Conservation (phyloP, 257 asterid genomes). For the Mitragyna speciosa region DNA sequence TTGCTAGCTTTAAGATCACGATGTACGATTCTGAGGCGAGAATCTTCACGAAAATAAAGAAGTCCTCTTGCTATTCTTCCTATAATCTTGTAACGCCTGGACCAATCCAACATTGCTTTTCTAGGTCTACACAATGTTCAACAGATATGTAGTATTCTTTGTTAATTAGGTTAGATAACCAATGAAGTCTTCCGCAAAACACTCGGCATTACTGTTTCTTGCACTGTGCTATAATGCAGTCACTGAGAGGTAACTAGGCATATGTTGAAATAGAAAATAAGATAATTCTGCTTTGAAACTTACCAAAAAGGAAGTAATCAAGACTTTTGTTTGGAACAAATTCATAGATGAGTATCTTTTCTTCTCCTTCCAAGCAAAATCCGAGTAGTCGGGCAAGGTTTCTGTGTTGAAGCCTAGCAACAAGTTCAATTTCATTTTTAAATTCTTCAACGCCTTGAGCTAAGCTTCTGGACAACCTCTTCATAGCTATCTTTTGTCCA, state of each 20-base stretch:
- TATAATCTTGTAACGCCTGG: constrained; percentile 21
- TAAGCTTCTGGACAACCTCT: constrained; percentile 28
- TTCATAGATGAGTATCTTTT: constrained; percentile 34
- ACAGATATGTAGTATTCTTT: background rate
- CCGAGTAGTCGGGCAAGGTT: constrained; percentile 31
- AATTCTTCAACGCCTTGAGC: constrained; percentile 30
- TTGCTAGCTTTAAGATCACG: constrained; percentile 34
- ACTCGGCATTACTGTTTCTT: background rate
- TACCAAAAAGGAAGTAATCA: constrained; percentile 32
- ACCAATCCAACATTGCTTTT: constrained; percentile 20
- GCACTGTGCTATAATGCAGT: background rate
- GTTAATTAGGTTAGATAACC: background rate
- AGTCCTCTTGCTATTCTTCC: constrained; percentile 25
- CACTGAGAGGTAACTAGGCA: background rate
- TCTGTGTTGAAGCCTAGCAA: constrained; percentile 34
- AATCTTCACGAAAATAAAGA: constrained; percentile 32
- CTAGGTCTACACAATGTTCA: background rate
- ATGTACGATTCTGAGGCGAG: constrained; percentile 20
- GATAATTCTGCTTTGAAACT: background rate
- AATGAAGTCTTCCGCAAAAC: background rate
- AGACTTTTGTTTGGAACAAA: constrained; percentile 32
- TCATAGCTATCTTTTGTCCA: constrained; percentile 33
- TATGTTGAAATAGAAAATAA: too few relatives aligned
- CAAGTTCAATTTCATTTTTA: constrained; percentile 26
- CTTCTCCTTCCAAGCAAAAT: constrained; percentile 27